Percentiles rank a stretch among this genome's conserved stretches.
phyloP scores from a whole-genome alignment of 176 grass and related monocot genomes.

The Miscanthus lutarioriparius region DNA sequence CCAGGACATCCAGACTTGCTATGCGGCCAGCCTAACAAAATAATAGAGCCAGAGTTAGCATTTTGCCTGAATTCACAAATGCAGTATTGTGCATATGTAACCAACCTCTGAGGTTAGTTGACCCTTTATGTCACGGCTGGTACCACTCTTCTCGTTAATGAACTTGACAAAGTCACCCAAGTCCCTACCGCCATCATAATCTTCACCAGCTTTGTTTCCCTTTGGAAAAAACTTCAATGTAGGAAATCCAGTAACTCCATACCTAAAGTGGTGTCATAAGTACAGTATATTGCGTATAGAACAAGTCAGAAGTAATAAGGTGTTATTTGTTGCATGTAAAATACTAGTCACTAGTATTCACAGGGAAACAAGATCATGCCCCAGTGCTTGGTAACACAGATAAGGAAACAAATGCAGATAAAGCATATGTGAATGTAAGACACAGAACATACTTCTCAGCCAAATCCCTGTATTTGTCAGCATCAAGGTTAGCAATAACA shows the following conservation, averaged over 20 bases:
- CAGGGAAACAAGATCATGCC: background rate
- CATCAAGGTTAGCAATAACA: slow-evolving; percentile 84
- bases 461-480: slow-evolving; percentile 72
- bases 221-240: slow-evolving; percentile 95
- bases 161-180: slow-evolving; percentile 82
- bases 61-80: background rate
- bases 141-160: slow-evolving; percentile 81
- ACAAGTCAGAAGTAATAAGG: background rate
- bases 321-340: background rate
- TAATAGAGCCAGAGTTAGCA: background rate
- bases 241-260: slow-evolving; percentile 81
- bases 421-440: background rate
- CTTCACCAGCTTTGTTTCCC: slow-evolving; percentile 89
- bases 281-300: background rate
- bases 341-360: background rate
- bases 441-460: slow-evolving; percentile 65
- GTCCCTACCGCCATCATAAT: slow-evolving; percentile 75
- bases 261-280: slow-evolving; percentile 41
- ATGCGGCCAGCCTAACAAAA: slow-evolving; percentile 65
- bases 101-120: slow-evolving; percentile 72
- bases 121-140: slow-evolving; percentile 73
- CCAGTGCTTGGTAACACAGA: background rate
- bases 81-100: background rate
- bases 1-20: slow-evolving; percentile 56
- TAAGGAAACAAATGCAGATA: background rate